These are phyloP conservation scores for Jimgerdemannia lactiflua DNA, from an alignment of 192 early-diverging fungal species.

Conservation along the genomic window DNA sequence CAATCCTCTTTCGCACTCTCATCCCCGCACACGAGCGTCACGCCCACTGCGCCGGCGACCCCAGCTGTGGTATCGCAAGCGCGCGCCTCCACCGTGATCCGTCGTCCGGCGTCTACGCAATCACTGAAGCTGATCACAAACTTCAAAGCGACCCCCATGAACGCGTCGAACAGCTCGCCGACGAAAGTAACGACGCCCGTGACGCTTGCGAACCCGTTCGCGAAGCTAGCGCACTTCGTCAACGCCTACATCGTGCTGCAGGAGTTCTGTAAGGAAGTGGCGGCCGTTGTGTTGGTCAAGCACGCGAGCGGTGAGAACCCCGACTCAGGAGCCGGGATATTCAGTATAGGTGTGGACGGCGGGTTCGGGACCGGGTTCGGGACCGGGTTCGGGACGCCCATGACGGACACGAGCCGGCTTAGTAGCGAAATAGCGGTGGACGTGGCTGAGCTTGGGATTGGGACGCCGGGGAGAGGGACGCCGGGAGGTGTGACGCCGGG, in stretches of 20 bases:
- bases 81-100: background rate
- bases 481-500: background rate
- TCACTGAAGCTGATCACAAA: background rate
- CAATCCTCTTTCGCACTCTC: background rate
- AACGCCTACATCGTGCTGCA: constrained; percentile 57
- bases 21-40: background rate
- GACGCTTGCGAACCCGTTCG: constrained; percentile 36
- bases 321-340: background rate
- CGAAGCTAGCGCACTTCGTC: constrained; percentile 45
- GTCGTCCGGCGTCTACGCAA: background rate
- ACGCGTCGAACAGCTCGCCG: background rate
- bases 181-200: constrained; percentile 20
- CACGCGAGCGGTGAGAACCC: constrained; percentile 23
- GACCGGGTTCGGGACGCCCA: background rate
- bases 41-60: background rate
- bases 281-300: constrained; percentile 48
- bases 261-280: constrained; percentile 64
- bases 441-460: background rate
- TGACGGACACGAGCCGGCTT: background rate
- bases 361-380: background rate
- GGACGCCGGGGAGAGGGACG: too few species aligned
- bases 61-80: background rate
- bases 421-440: background rate
- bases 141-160: background rate
- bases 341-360: background rate